Evolutionary conservation across 2,329 filamentous ascomycete genomes (phyloP), one percentile per base, ranked within the genome.

Genomic region (Cytospora schulzeri): DNA sequence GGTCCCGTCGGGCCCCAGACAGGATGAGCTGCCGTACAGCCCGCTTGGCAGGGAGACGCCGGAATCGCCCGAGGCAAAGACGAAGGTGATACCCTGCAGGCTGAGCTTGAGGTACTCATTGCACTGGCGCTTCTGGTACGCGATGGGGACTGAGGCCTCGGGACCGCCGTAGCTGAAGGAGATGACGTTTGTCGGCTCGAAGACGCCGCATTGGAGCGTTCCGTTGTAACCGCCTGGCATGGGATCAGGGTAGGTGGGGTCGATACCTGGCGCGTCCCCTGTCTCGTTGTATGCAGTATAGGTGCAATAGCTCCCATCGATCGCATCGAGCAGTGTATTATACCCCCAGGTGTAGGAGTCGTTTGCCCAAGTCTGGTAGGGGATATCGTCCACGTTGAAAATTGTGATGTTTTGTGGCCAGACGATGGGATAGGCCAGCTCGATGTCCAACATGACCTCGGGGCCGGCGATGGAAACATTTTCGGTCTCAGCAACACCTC

Each of bases 131-230:
- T 81, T 76, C 68, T 85, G 81, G 73, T 88, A 88, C 66, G 74
- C 75, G 12, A 78, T 73, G 0, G 85, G 84, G 24, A 87, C 76
- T 22, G 82, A 81, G 9, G 75, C 74, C 72, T 88, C 85, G 51
- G 81, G 77, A 45, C 81, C 81, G 58, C 83, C 83, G 70, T 86
- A 86, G 4, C 81, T 84, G 67, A 88, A 81, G 50, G 79, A 81
- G 66, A 86, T 79, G 14, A 86, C 84, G 67, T 85, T 84, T 14
- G 84, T 83, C 1, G 83, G 82, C 69, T 81, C 77, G 74, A 73
- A 75, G 15, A 70, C 69, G 55, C 73, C 74, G 67, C 73, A 77
- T 66, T 73, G 71, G 22, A 76, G 73, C 57, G 71, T 65, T 33
- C 81, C 81, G 63, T 80, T 80, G 74, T 83, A 85, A 31, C 81